phyloP scores from a whole-genome alignment of 305 asterid species.

The Fraxinus greggii region DNA sequence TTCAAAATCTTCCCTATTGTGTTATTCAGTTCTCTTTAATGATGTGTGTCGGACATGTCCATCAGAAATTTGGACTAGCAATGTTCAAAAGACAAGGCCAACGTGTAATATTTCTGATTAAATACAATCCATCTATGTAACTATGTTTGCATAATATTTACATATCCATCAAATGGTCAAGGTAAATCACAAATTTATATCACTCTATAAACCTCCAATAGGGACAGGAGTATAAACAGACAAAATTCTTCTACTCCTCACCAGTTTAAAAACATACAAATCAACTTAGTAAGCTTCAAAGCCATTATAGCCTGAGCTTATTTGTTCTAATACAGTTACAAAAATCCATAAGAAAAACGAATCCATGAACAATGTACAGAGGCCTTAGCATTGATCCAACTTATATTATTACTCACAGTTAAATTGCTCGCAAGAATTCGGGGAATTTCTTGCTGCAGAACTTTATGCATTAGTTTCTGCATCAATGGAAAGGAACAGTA shows the following conservation, averaged over 20 bases:
- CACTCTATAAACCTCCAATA: background rate
- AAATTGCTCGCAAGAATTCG: background rate
- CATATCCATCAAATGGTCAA: background rate
- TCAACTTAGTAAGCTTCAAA: background rate
- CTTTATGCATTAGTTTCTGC: background rate
- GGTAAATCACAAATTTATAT: background rate
- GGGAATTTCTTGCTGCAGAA: background rate
- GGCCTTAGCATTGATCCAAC: background rate
- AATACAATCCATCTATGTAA: background rate
- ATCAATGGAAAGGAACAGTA: background rate
- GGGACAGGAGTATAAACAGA: background rate
- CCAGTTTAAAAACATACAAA: background rate
- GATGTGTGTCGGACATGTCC: background rate
- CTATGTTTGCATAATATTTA: background rate
- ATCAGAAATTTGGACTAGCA: background rate
- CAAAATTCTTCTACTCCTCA: background rate
- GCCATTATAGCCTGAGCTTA: background rate
- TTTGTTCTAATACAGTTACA: background rate
- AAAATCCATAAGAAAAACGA: background rate
- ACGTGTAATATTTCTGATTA: background rate
- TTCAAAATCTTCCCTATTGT: background rate
- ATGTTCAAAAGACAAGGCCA: background rate
- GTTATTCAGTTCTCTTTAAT: too few species aligned
- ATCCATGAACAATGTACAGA: background rate
- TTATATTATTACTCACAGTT: background rate